phyloP scores from a whole-genome alignment of 805 yeast species.

The Suhomyces prunicola region DNA sequence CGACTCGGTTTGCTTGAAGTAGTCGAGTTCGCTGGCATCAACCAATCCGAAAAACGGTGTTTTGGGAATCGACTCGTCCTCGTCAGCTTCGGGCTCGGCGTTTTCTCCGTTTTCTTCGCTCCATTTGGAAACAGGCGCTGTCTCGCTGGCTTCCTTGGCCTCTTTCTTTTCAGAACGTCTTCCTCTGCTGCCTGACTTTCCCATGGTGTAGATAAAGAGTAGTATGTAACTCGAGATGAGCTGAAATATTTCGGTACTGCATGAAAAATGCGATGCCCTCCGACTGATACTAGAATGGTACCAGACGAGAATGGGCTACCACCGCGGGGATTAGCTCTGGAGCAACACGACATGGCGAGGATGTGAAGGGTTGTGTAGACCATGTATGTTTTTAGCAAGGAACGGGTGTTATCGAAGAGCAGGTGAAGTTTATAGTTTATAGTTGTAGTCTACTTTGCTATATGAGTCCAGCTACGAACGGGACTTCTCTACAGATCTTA shows the following conservation, averaged over 20 bases:
- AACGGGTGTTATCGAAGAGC: no score
- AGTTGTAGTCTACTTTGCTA: no score
- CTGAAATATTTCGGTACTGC: background rate
- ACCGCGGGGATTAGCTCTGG: background rate
- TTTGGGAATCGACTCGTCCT: conserved; percentile 5
- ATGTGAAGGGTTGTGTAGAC: no score
- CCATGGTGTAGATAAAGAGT: background rate
- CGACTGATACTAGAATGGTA: background rate
- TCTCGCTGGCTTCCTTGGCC: conserved; percentile 23
- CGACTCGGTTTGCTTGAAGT: conserved; percentile 90
- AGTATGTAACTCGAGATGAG: background rate
- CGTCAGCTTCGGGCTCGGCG: conserved; percentile 5
- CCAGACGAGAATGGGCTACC: background rate
- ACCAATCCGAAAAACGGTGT: conserved; percentile 79
- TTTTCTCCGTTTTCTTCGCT: conserved; percentile 3
- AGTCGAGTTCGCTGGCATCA: conserved; percentile 79
- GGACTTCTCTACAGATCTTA: no score
- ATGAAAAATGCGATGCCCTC: background rate
- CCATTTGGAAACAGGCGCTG: background rate
- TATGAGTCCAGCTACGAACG: no score
- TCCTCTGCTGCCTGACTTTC: conserved; percentile 33
- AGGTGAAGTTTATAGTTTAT: no score
- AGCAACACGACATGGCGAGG: no score
- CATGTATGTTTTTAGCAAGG: no score
- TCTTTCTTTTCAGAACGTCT: conserved; percentile 38